Conservation (phyloP, 352 stramenopile genomes). For the Globisporangium carolinianum region DNA sequence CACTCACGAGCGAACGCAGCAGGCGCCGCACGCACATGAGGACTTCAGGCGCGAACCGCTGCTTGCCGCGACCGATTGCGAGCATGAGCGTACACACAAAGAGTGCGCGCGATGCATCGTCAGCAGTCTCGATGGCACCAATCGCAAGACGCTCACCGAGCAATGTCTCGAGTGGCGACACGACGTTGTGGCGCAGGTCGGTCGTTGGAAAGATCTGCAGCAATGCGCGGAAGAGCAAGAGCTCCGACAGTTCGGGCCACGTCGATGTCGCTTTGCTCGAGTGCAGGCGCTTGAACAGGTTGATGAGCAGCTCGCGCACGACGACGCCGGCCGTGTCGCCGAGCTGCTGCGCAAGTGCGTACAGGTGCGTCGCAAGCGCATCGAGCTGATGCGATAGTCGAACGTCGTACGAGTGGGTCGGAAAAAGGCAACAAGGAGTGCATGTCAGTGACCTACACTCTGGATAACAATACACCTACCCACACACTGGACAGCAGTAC, state of each 20-base stretch:
- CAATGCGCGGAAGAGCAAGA: slow-evolving; percentile 88
- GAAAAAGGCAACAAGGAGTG: too few species aligned
- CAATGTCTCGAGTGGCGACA: slow-evolving; percentile 89
- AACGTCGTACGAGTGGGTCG: too few species aligned
- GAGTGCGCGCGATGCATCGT: slow-evolving; percentile 83
- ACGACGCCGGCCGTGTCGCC: slow-evolving; percentile 83
- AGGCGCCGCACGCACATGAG: slow-evolving; percentile 43
- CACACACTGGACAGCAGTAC: slow-evolving; percentile 17
- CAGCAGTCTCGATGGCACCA: slow-evolving; percentile 51
- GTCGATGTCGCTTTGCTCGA: slow-evolving; percentile 68
- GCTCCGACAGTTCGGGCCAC: slow-evolving; percentile 84
- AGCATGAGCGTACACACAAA: slow-evolving; percentile 65
- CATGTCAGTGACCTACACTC: too few species aligned
- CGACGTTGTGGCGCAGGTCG: slow-evolving; percentile 92
- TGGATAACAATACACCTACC: background rate
- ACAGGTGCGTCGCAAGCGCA: slow-evolving; percentile 77
- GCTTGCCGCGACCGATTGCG: slow-evolving; percentile 79
- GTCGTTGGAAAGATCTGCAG: slow-evolving; percentile 91
- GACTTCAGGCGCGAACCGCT: slow-evolving; percentile 88
- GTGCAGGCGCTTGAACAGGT: slow-evolving; percentile 86
- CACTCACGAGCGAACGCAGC: slow-evolving; percentile 36
- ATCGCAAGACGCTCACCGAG: slow-evolving; percentile 86
- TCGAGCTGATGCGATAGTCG: slow-evolving; percentile 48
- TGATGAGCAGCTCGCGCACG: slow-evolving; percentile 85
- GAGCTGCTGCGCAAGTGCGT: slow-evolving; percentile 87